phyloP scores from a whole-genome alignment of 768 basidiomycete genomes.

The Pulveroboletus sp. region DNA sequence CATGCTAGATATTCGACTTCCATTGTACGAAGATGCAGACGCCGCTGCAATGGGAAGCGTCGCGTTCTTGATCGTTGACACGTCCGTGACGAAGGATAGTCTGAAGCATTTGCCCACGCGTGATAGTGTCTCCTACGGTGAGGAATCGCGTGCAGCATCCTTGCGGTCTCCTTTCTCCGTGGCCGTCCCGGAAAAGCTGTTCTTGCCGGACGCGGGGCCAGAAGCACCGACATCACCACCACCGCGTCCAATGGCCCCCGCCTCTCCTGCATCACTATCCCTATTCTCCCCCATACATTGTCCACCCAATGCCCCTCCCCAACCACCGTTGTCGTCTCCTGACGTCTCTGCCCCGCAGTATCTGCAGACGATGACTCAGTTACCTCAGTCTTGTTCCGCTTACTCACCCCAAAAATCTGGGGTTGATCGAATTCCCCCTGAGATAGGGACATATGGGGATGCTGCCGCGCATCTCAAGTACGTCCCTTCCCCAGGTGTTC shows the following conservation, averaged over 20 bases:
- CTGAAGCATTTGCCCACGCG: slow-evolving; percentile 13
- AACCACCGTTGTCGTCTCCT: slow-evolving; percentile 12
- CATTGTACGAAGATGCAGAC: slow-evolving; percentile 30
- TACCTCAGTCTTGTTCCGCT: slow-evolving; percentile 24
- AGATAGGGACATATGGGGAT: slow-evolving; percentile 13
- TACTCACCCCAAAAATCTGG: slow-evolving; percentile 22
- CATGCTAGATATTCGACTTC: slow-evolving; percentile 26
- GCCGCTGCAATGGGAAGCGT: slow-evolving; percentile 25
- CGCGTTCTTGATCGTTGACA: slow-evolving; percentile 22
- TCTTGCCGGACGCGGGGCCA: slow-evolving; percentile 13
- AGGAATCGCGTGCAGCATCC: slow-evolving; percentile 10
- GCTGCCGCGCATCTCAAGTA: slow-evolving; percentile 13
- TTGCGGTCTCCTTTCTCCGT: slow-evolving; percentile 15
- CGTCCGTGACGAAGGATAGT: slow-evolving; percentile 12
- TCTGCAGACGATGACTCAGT: slow-evolving; percentile 22
- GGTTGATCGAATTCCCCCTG: slow-evolving; percentile 24
- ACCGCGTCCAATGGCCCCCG: slow-evolving; percentile 17
- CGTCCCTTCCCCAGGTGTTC: slow-evolving; percentile 15
- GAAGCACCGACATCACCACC: slow-evolving; percentile 16
- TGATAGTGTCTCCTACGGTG: slow-evolving; percentile 17
- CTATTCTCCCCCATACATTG: slow-evolving; percentile 8
- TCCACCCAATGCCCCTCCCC: slow-evolving; percentile 16
- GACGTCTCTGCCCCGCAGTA: slow-evolving; percentile 22
- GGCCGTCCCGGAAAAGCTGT: slow-evolving; percentile 21
- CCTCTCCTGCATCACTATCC: slow-evolving; percentile 13